Conservation (phyloP, 2,329 filamentous ascomycete species). For the Epichloe typhina region DNA sequence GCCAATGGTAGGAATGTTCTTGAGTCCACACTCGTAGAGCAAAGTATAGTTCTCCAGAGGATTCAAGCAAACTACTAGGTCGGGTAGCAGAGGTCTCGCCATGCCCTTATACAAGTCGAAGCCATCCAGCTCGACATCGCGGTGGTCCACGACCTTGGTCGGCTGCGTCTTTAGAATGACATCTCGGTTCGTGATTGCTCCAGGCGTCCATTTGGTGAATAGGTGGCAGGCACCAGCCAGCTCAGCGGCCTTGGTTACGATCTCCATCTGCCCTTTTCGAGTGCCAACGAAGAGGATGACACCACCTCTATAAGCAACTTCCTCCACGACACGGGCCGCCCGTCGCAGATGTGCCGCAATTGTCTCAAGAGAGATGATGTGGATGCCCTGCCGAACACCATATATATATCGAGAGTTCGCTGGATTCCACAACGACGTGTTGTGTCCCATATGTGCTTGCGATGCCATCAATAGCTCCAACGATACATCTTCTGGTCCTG, state of each 20-base stretch:
- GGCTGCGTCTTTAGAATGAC: constrained; percentile 63
- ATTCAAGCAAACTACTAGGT: constrained; percentile 86
- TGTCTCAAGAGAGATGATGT: constrained; percentile 84
- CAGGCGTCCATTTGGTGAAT: constrained; percentile 87
- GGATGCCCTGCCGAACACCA: constrained; percentile 74
- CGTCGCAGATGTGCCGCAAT: constrained; percentile 84
- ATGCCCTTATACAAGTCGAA: constrained; percentile 54
- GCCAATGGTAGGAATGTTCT: constrained; percentile 86
- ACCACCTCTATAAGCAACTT: constrained; percentile 70
- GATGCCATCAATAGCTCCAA: constrained; percentile 82
- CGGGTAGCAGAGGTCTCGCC: constrained; percentile 60
- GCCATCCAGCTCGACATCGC: constrained; percentile 46
- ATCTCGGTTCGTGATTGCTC: constrained; percentile 83
- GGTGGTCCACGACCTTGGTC: constrained; percentile 64
- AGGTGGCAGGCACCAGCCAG: constrained; percentile 72
- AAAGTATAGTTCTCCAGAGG: constrained; percentile 83
- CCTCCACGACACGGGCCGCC: constrained; percentile 82
- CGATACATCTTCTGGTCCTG: constrained; percentile 65
- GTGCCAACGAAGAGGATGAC: constrained; percentile 87
- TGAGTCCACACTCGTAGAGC: constrained; percentile 79
- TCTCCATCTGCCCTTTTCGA: constrained; percentile 64
- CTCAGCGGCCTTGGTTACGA: constrained; percentile 69
- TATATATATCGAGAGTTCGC: constrained; percentile 90
- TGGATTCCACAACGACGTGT: constrained; percentile 86
- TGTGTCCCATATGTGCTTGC: constrained; percentile 82